Conservation (phyloP, 1,139 yeast species). For the Hemisphaericaspora subhashii region DNA sequence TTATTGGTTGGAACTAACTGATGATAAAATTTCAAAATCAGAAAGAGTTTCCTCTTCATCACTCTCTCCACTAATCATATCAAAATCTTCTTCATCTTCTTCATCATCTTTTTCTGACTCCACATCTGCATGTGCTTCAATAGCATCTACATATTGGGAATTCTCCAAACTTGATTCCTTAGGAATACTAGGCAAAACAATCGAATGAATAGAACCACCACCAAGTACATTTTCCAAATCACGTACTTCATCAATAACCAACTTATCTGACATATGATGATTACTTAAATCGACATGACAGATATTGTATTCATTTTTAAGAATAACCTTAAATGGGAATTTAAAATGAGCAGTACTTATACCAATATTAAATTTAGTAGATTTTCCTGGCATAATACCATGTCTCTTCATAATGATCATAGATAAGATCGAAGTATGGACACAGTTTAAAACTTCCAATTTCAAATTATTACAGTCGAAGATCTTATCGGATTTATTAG, state of each 20-base stretch:
- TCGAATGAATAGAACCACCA: conserved; percentile 29
- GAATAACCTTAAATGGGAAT: conserved; percentile 32
- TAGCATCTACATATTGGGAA: conserved; percentile 29
- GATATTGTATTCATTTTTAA: conserved; percentile 23
- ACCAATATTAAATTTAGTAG: conserved; percentile 35
- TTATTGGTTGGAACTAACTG: conserved; percentile 20
- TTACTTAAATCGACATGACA: conserved; percentile 28
- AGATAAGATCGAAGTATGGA: conserved; percentile 27
- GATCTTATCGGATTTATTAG: conserved; percentile 27
- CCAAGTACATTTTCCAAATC: conserved; percentile 1
- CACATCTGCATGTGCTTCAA: conserved; percentile 27
- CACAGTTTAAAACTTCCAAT: conserved; percentile 33
- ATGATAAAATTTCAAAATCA: conserved; percentile 43
- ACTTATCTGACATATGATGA: conserved; percentile 26
- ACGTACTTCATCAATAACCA: conserved; percentile 11
- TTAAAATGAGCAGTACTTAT: conserved; percentile 34
- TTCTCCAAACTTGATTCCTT: conserved; percentile 23
- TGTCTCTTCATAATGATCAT: conserved; percentile 31
- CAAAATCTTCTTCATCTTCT: conserved; percentile 24
- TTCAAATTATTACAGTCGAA: conserved; percentile 35
- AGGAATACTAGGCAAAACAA: conserved; percentile 38
- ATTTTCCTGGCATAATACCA: conserved; percentile 33
- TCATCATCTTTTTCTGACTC: conserved; percentile 4
- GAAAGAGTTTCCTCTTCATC: conserved; percentile 32
- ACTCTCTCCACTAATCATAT: conserved; percentile 31